Percentiles rank a stretch among this genome's conserved stretches.
Conservation (phyloP, 805 yeast genomes). For the Saccharomycopsis synnaedendra region DNA sequence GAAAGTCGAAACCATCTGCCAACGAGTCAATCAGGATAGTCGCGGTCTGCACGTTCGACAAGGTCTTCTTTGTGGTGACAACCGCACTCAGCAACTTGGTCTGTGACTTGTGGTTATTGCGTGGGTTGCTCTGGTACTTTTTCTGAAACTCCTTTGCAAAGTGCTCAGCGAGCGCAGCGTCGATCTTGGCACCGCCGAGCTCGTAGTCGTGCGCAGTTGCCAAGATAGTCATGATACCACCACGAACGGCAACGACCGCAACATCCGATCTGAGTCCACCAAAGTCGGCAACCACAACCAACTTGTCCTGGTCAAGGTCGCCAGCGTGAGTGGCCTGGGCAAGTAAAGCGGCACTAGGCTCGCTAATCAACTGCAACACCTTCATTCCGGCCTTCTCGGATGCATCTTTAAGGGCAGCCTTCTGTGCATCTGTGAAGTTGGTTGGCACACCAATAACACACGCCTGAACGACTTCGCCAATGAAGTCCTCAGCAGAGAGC, state of each 20-base stretch:
- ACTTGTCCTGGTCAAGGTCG: conserved; percentile 42
- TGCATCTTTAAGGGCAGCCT: conserved; percentile 45
- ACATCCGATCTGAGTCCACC: conserved; percentile 96
- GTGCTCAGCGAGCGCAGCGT: conserved; percentile 65
- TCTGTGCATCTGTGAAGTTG: conserved; percentile 67
- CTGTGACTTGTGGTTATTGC: conserved; percentile 67
- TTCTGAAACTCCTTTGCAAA: conserved; percentile 92
- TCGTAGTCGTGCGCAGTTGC: conserved; percentile 74
- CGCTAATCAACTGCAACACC: conserved; percentile 80
- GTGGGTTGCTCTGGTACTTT: conserved; percentile 73
- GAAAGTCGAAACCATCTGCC: conserved; percentile 90
- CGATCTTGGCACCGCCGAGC: conserved; percentile 84
- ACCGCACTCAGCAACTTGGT: conserved; percentile 84
- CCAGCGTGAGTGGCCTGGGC: conserved; percentile 46
- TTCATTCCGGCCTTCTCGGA: conserved; percentile 64
- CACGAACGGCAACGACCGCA: conserved; percentile 86
- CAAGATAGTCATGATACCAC: conserved; percentile 83
- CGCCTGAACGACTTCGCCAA: conserved; percentile 71
- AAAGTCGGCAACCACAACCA: conserved; percentile 88
- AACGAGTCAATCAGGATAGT: conserved; percentile 91
- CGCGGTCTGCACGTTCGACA: conserved; percentile 79
- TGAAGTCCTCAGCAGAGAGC: conserved; percentile 84
- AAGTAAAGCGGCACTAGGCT: conserved; percentile 84
- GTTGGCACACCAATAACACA: conserved; percentile 89
- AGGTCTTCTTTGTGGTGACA: conserved; percentile 77